A percentile compares a stretch with the other conserved stretches of the same genome.
These are phyloP conservation scores for Penicillium thymicola DNA, from an alignment of 2,329 filamentous ascomycete genomes.

Conservation along the genomic window DNA sequence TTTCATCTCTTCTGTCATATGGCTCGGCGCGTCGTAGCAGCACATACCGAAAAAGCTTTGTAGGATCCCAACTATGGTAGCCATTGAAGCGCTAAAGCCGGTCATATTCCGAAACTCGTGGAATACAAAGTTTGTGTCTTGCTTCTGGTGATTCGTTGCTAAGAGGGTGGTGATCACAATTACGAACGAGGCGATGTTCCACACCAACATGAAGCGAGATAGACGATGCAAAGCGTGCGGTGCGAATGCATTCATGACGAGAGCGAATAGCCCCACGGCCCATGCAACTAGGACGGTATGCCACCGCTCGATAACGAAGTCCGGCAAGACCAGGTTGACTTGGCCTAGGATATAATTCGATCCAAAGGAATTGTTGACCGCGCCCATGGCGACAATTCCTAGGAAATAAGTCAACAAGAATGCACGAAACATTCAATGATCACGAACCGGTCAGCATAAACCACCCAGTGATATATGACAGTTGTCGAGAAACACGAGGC, in stretches of 20 bases:
- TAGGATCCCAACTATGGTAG: conserved; percentile 52
- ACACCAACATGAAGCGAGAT: conserved; percentile 49
- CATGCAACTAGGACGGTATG: conserved; percentile 54
- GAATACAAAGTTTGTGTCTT: conserved; percentile 54
- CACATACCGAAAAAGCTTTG: conserved; percentile 56
- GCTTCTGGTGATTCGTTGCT: conserved; percentile 52
- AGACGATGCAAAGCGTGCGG: conserved; percentile 51
- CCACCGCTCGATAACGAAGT: conserved; percentile 54
- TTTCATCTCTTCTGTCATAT: conserved; percentile 55
- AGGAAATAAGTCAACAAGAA: not conserved
- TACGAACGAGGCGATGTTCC: conserved; percentile 54
- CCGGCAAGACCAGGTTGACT: conserved; percentile 50
- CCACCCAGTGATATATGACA: conserved; percentile 45
- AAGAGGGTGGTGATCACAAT: conserved; percentile 52
- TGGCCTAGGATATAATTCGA: conserved; percentile 56
- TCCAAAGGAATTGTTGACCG: conserved; percentile 52
- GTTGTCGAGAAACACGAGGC: conserved; percentile 38
- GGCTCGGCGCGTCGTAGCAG: conserved; percentile 46
- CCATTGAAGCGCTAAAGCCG: conserved; percentile 50
- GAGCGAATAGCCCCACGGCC: conserved; percentile 44
- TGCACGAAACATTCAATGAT: not conserved
- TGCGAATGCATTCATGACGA: conserved; percentile 48
- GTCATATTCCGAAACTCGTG: conserved; percentile 54
- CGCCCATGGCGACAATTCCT: conserved; percentile 47
- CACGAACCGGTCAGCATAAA: conserved; percentile 44